These are phyloP conservation scores for Chamaecyparis obtusa DNA, from an alignment of 75 land plant species.

Conservation along the genomic window DNA sequence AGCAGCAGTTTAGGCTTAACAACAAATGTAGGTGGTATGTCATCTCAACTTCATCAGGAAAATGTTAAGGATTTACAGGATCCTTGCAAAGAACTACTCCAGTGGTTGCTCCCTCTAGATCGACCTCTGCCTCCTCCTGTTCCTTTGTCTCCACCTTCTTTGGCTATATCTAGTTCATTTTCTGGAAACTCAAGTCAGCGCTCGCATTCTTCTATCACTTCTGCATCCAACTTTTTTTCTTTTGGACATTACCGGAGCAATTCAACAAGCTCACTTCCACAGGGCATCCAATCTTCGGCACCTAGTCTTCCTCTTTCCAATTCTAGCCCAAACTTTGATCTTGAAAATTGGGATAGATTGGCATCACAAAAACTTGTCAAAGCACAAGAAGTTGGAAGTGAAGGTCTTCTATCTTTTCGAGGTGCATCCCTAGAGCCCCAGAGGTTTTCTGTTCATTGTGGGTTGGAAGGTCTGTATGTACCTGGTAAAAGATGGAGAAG, in stretches of 20 bases:
- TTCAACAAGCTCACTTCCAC: conserved; percentile 82
- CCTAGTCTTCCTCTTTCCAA: conserved; percentile 25
- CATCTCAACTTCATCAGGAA: conserved; percentile 19
- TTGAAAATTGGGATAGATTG: conserved; percentile 72
- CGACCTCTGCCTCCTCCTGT: conserved; percentile 56
- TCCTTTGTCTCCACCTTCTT: conserved; percentile 46
- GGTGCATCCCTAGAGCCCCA: conserved; percentile 88
- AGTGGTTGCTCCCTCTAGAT: conserved; percentile 96
- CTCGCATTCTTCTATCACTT: conserved; percentile 38
- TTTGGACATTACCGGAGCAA: conserved; percentile 83
- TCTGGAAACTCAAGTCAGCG: conserved; percentile 33
- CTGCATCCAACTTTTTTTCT: conserved; percentile 83
- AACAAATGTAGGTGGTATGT: conserved; percentile 4
- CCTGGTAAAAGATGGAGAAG: conserved; percentile 96
- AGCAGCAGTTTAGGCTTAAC: conserved; percentile 21
- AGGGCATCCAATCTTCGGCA: conserved; percentile 25
- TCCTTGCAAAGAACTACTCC: conserved; percentile 77
- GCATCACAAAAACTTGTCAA: conserved; percentile 45
- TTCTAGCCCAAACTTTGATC: conserved; percentile 39
- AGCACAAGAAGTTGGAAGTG: conserved; percentile 52
- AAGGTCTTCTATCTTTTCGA: conserved; percentile 82
- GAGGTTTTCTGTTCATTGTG: conserved; percentile 88
- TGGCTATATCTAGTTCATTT: conserved; percentile 34
- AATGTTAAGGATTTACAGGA: conserved; percentile 24
- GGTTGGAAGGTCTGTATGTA: conserved; percentile 88